Conservation (phyloP, 108 stramenopile genomes). For the Skeletonema potamos region DNA sequence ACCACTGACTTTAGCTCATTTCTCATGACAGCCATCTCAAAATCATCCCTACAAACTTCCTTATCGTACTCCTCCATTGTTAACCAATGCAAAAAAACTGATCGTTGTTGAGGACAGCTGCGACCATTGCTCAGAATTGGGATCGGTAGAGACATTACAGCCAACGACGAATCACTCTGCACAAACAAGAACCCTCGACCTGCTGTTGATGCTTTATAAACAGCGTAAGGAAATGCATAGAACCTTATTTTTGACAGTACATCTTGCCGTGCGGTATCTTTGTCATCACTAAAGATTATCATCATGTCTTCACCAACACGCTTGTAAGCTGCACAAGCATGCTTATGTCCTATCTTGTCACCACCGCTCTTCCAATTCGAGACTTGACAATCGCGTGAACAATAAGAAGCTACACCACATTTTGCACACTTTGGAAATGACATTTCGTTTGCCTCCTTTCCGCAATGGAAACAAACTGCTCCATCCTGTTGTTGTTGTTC, state of each 20-base stretch:
- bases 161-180: conserved; percentile 69
- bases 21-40: conserved; percentile 73
- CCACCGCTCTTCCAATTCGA: conserved; percentile 70
- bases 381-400: conserved; percentile 73
- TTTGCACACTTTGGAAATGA: conserved; percentile 48
- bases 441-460: conserved; percentile 11
- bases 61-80: conserved; percentile 80
- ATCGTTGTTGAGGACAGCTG: conserved; percentile 51
- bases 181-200: conserved; percentile 82
- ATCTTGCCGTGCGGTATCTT: conserved; percentile 62
- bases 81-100: conserved; percentile 77
- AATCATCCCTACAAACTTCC: conserved; percentile 85
- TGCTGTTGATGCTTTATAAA: conserved; percentile 32
- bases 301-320: conserved; percentile 54
- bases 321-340: conserved; percentile 67
- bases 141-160: conserved; percentile 61
- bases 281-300: conserved; percentile 45
- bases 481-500: background rate
- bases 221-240: conserved; percentile 83
- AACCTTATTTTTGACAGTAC: conserved; percentile 69
- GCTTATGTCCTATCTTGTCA: conserved; percentile 60
- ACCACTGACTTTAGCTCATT: conserved; percentile 57
- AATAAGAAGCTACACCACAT: conserved; percentile 76
- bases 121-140: conserved; percentile 46
- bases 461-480: conserved; percentile 67